Conservation (phyloP, 768 basidiomycete genomes). For the Mycena rebaudengoi region DNA sequence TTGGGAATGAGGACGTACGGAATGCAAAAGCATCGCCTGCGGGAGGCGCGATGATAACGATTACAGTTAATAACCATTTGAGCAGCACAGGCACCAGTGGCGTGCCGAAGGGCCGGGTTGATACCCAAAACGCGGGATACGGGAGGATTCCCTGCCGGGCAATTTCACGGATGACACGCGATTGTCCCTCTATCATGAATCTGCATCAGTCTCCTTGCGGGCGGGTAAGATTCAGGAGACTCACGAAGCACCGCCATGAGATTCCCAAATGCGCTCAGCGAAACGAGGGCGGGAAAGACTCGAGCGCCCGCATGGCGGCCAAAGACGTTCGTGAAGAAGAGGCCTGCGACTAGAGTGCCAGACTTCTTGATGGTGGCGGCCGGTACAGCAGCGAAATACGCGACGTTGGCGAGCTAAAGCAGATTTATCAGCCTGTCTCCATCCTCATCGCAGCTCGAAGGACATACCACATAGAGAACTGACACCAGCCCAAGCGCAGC, state of each 20-base stretch:
- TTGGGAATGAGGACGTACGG: slow-evolving; percentile 36
- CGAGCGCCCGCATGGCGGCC: slow-evolving; percentile 45
- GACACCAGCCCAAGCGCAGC: slow-evolving; percentile 57
- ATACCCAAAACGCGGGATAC: slow-evolving; percentile 58
- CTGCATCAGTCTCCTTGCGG: slow-evolving; percentile 40
- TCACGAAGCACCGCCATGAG: slow-evolving; percentile 50
- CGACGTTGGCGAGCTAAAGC: slow-evolving; percentile 48
- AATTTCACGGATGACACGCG: background rate
- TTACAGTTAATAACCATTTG: slow-evolving; percentile 54
- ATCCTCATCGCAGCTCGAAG: background rate
- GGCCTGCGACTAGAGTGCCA: slow-evolving; percentile 54
- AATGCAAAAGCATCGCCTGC: slow-evolving; percentile 55
- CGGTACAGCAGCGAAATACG: slow-evolving; percentile 53
- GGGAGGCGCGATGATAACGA: slow-evolving; percentile 58
- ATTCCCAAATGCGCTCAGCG: slow-evolving; percentile 51
- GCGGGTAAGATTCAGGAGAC: slow-evolving; percentile 21
- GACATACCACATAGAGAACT: slow-evolving; percentile 48
- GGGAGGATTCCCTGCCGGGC: slow-evolving; percentile 60
- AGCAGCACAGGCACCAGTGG: slow-evolving; percentile 55
- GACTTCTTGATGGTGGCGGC: slow-evolving; percentile 52
- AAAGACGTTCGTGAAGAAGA: slow-evolving; percentile 62
- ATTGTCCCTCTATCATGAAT: slow-evolving; percentile 49
- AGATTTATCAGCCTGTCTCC: background rate
- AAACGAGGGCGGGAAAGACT: slow-evolving; percentile 48
- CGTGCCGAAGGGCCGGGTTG: slow-evolving; percentile 60